Evolutionary conservation across 2,329 filamentous ascomycete genomes (phyloP).

Genomic region (Cladosporium sp.): DNA sequence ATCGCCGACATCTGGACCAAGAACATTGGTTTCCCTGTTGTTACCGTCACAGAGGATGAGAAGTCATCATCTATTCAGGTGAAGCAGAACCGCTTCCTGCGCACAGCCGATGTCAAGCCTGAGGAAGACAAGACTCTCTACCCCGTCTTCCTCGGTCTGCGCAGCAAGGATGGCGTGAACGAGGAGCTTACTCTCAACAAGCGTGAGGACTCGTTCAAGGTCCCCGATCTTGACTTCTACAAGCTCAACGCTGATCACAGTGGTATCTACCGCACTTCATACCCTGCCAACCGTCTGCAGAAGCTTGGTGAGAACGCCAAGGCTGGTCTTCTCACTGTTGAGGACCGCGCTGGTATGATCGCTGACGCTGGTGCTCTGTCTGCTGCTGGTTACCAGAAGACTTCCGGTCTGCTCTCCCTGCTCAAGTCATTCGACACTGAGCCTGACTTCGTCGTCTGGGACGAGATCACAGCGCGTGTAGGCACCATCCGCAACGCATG

Average conservation of each 20-base stretch:
- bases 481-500: slow-evolving; percentile 79
- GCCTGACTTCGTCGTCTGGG: slow-evolving; percentile 91
- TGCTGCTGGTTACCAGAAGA: slow-evolving; percentile 88
- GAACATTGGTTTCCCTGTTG: slow-evolving; percentile 88
- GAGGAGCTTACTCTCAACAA: slow-evolving; percentile 70
- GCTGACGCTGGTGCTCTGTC: slow-evolving; percentile 83
- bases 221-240: slow-evolving; percentile 83
- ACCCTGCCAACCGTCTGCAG: slow-evolving; percentile 75
- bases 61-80: slow-evolving; percentile 72
- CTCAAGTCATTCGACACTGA: slow-evolving; percentile 81
- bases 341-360: slow-evolving; percentile 93
- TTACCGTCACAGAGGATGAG: slow-evolving; percentile 78
- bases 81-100: slow-evolving; percentile 92
- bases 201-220: slow-evolving; percentile 74
- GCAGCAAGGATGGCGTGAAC: slow-evolving; percentile 79
- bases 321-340: slow-evolving; percentile 74
- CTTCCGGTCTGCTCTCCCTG: slow-evolving; percentile 81
- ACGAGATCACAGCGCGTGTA: slow-evolving; percentile 80
- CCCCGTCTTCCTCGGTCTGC: slow-evolving; percentile 84
- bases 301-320: slow-evolving; percentile 89
- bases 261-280: slow-evolving; percentile 86
- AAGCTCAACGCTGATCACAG: slow-evolving; percentile 96
- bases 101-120: slow-evolving; percentile 88
- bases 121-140: slow-evolving; percentile 88
- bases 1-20: slow-evolving; percentile 98